Base-by-base conservation (phyloP, 192 early-diverging fungal genomes). In the Rhizoclosmatium sp. region DNA sequence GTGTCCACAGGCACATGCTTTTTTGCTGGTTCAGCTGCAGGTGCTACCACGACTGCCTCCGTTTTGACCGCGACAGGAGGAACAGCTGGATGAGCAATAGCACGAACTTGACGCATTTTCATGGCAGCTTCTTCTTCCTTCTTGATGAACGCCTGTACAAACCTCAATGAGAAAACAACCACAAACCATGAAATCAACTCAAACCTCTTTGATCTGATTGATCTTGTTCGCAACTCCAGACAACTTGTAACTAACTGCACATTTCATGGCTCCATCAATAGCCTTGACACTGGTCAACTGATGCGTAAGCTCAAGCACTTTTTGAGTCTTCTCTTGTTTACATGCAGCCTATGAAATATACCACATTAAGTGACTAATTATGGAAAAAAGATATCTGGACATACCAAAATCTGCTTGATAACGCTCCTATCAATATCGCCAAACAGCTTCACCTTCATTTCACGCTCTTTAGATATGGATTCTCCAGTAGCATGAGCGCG, bases 211-310 rank as follows among this genome's bases (percentile, higher is more conserved):
- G 14, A 90, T 54, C n/a, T 85, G 41, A 59, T 84, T 89, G 71
- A 99, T 91, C 21, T 92, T 88, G 66, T 98, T 95, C 45, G 94
- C 95, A 51, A 98, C 82, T 10, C 76, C 83, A 2, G 91, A 83
- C 54, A 90, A 85, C 65, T 90, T 87, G 75, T 92, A 82, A 75
- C 86, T 81, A 4, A 91, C 81, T 0, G 97, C 96, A 80, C 98
- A 91, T 80, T 94, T 93, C 62, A 98, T 86, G 2, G 94, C 95
- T 0, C 89, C 91, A 59, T 97, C 94, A 75, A 99, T 84, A 0
- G 95, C 92, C 49, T 79, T 76, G n/a, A 92, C 66, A 23, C 84
- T 81, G 54, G 84, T 83, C 19, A 97, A 84, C 81, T 90, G 86
- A 10, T 80, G 82, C 12, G 89, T 84, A 65, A 99, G 78, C 81